Evolutionary conservation across 108 stramenopile species (phyloP).

Genomic region (Skeletonema tropicum): DNA sequence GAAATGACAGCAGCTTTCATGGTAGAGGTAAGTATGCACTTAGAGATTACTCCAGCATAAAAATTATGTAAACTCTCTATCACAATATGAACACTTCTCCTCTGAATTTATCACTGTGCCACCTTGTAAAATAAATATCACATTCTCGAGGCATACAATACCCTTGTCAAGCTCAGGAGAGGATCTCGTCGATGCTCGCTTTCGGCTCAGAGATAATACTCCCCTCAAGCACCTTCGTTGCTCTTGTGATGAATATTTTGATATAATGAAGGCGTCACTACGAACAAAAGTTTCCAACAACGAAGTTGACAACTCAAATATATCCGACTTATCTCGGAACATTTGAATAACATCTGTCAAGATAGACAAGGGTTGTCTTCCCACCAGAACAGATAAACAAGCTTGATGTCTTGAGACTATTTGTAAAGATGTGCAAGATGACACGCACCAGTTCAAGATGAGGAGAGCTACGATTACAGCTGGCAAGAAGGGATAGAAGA

Average conservation of each 20-base stretch:
- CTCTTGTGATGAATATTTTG: constrained; percentile 21
- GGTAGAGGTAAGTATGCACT: too few species aligned
- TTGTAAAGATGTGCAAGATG: constrained; percentile 72
- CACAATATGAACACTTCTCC: not conserved
- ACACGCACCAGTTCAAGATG: constrained; percentile 83
- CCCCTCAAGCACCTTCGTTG: constrained; percentile 22
- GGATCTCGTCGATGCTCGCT: constrained; percentile 7
- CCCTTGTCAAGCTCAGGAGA: constrained; percentile 7
- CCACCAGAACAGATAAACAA: constrained; percentile 52
- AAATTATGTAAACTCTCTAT: not conserved
- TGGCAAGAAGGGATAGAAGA: constrained; percentile 69
- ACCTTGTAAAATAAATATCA: constrained; percentile 10
- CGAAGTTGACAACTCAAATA: constrained; percentile 27
- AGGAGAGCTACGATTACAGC: constrained; percentile 91
- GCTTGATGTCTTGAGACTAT: constrained; percentile 66
- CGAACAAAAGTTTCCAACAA: constrained; percentile 26
- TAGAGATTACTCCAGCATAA: too few species aligned
- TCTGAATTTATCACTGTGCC: not conserved
- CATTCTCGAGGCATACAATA: constrained; percentile 27
- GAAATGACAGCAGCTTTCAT: too few species aligned
- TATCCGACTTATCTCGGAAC: constrained; percentile 78
- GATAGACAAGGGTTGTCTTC: constrained; percentile 51
- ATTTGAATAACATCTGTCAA: constrained; percentile 86
- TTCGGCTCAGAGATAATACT: constrained; percentile 24
- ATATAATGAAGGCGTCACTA: not conserved